Percentiles rank a stretch among this genome's conserved stretches.
Evolutionary conservation across 352 stramenopile species (phyloP).

Genomic region (Phytophthora podocarpi): DNA sequence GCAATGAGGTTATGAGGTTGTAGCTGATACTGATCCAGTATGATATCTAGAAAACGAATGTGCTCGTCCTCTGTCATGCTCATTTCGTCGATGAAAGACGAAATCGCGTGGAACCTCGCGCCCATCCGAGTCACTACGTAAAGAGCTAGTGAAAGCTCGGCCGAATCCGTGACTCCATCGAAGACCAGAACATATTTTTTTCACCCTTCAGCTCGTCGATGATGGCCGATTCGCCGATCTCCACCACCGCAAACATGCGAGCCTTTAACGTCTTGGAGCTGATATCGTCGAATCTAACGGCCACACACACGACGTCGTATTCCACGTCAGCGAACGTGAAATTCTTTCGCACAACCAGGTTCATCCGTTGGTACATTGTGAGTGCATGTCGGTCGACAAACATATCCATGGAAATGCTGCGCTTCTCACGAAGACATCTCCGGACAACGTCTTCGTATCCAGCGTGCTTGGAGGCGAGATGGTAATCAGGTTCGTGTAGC

Average conservation of each 20-base stretch:
- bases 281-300: not conserved
- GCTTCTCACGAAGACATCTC: too few species aligned
- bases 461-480: not conserved
- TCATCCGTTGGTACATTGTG: not conserved
- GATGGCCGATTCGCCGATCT: not conserved
- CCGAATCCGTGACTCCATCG: not conserved
- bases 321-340: not conserved
- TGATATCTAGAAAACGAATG: not conserved
- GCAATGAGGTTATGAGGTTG: not conserved
- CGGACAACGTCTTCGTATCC: too few species aligned
- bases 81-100: not conserved
- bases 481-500: not conserved
- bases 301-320: not conserved
- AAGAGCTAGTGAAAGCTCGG: not conserved
- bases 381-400: not conserved
- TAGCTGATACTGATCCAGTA: conserved; percentile 3
- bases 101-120: not conserved
- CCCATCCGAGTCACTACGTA: not conserved
- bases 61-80: conserved; percentile 1
- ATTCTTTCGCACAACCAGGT: not conserved
- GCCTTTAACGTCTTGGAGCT: not conserved
- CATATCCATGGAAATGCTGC: not conserved
- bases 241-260: not conserved
- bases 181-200: too few species aligned
- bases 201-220: not conserved